Conservation (phyloP, 73 alveolate genomes). For the Tetrahymena malaccensis region DNA sequence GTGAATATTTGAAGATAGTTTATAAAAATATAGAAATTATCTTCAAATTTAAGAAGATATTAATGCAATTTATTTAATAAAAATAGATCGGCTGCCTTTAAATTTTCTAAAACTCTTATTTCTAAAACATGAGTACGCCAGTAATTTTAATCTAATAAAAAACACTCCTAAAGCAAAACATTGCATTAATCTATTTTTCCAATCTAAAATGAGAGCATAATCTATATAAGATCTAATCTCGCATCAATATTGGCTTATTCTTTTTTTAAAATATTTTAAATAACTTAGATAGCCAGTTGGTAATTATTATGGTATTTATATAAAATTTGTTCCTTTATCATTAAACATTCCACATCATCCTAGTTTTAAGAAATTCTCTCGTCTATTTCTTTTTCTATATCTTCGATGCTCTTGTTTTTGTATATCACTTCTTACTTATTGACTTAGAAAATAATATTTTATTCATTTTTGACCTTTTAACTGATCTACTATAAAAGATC, state of each 20-base stretch:
- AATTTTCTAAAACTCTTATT: neutral
- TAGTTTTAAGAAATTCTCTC: too few relatives aligned
- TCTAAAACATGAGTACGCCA: neutral
- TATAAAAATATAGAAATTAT: too few relatives aligned
- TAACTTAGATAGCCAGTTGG: neutral
- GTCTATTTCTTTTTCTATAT: neutral
- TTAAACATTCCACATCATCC: neutral
- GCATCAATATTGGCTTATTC: neutral
- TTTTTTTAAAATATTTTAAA: too few relatives aligned
- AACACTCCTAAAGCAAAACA: neutral
- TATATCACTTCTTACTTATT: neutral
- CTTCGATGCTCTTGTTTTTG: too few relatives aligned
- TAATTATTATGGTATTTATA: too few relatives aligned
- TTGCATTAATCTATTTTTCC: neutral
- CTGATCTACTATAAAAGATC: too few relatives aligned
- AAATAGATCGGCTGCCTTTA: neutral
- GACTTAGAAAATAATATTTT: too few relatives aligned
- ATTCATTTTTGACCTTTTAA: neutral
- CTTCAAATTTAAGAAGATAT: neutral
- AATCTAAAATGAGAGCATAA: neutral
- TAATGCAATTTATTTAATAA: too few relatives aligned
- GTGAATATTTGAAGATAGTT: too few relatives aligned
- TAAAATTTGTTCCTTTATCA: neutral
- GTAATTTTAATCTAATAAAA: neutral
- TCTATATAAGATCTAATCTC: neutral